phyloP scores from a whole-genome alignment of 768 basidiomycete species.

The Nidula microcarpa region DNA sequence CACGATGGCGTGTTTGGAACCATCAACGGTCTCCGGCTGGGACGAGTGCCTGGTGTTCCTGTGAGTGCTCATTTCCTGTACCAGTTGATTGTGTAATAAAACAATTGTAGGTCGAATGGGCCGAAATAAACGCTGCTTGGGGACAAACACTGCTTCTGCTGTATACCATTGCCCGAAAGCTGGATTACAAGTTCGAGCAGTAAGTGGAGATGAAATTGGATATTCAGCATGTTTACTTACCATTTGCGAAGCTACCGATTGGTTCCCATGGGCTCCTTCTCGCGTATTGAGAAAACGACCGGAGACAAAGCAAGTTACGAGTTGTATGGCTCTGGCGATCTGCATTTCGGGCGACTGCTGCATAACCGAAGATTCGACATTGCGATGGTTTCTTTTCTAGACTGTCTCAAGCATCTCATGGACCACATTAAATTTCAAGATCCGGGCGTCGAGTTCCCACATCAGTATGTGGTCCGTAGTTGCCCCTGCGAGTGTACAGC shows the following conservation, averaged over 20 bases:
- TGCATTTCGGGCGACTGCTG: constrained; percentile 81
- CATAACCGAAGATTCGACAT: constrained; percentile 96
- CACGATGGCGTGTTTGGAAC: constrained; percentile 95
- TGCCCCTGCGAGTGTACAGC: constrained; percentile 3
- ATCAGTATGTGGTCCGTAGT: constrained; percentile 60
- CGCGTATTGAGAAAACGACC: constrained; percentile 78
- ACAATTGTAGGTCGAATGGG: constrained; percentile 82
- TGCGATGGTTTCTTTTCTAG: constrained; percentile 94
- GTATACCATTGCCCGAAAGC: constrained; percentile 88
- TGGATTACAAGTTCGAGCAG: constrained; percentile 87
- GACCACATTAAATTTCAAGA: constrained; percentile 81
- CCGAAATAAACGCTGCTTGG: constrained; percentile 99
- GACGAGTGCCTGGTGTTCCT: constrained; percentile 80
- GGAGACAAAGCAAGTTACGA: constrained; percentile 88
- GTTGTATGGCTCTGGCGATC: constrained; percentile 91
- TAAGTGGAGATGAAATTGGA: constrained; percentile 29
- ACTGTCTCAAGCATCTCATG: constrained; percentile 89
- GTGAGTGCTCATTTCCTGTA: constrained; percentile 36
- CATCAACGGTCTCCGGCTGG: constrained; percentile 93
- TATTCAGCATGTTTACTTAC: not conserved
- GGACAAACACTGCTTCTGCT: constrained; percentile 91
- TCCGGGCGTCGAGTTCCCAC: constrained; percentile 70
- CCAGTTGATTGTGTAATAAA: constrained; percentile 5
- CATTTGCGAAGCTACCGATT: constrained; percentile 67
- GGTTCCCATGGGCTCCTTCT: constrained; percentile 93